Base-by-base conservation (phyloP, 1,284 basidiomycete species). In the Afroboletus lepidellus region DNA sequence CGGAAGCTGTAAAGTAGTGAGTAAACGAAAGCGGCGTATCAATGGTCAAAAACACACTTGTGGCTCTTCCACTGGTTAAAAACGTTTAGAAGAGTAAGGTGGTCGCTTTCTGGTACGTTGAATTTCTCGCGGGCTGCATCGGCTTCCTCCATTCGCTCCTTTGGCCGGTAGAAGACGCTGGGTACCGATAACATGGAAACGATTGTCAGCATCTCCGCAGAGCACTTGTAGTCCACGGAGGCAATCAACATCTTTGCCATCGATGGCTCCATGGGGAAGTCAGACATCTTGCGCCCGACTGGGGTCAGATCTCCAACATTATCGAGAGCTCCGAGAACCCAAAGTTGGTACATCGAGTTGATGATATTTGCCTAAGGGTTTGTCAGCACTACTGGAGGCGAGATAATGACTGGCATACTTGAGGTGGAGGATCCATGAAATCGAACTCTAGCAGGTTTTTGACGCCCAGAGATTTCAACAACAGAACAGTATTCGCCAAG, bases 181-280 rank as follows among this genome's bases (percentile, higher is more conserved):
- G 96, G 97, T 0, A 99, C 97, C 13, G 92, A 95, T 24, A 99
- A 78, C 97, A 99, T 99, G 5, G 94, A 96, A 13, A 99, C 97
- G 56, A 99, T 98, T 1, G 96, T 98, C 58, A 99, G 75, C 90
- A 99, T 95, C 75, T 99, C 97, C 4, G 84, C 77, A 8, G 92
- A 95, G 68, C 97, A 99, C 57, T 83, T 85, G 72, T 95, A 92
- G 43, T 97, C 92, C 56, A 96, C 92, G 11, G 93, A 94, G 24
- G 88, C 89, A 67, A 99, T 98, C 50, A 99, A 78, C 91, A 99
- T 98, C 77, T 99, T 99, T 25, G 94, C 93, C 79, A 99, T 90
- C 6, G 91, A 94, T 3, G 97, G 97, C 66, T 95, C 94, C 92
- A 95, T 95, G 5, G 94, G 95, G 73, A 98, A 99, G 65, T 98